Evolutionary conservation across 768 basidiomycete species (phyloP).

Genomic region (Rubroboletus pulcherrimus): DNA sequence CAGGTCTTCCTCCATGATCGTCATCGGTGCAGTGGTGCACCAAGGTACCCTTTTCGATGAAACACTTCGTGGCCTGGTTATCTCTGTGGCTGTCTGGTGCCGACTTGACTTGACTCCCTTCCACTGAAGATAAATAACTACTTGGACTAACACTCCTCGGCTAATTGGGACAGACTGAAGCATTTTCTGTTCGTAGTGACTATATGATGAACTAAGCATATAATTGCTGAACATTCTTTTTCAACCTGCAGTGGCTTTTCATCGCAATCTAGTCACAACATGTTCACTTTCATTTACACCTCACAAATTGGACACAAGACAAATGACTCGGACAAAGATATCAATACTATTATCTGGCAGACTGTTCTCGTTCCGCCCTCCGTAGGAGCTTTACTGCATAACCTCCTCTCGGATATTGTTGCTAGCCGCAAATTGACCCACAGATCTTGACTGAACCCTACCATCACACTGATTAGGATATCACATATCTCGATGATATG

Average conservation of each 20-base stretch:
- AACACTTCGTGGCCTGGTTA: too few relatives aligned
- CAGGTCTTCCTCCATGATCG: too few relatives aligned
- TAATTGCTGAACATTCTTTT: background rate
- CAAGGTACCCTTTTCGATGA: too few relatives aligned
- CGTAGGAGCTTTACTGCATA: background rate
- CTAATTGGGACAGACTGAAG: too few relatives aligned
- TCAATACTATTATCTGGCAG: background rate
- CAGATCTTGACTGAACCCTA: background rate
- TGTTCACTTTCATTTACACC: background rate
- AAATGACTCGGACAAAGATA: background rate
- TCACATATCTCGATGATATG: background rate
- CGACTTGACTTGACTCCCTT: background rate
- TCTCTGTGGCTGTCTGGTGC: background rate
- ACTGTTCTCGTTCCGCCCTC: background rate
- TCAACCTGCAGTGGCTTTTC: background rate
- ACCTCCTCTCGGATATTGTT: background rate
- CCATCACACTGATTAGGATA: background rate
- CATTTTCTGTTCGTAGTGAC: background rate
- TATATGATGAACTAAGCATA: background rate
- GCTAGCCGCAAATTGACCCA: background rate
- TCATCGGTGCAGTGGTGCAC: too few relatives aligned
- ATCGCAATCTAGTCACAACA: background rate
- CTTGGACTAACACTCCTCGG: too few relatives aligned
- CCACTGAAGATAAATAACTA: background rate
- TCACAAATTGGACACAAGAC: background rate